Evolutionary conservation across 352 stramenopile genomes (phyloP).

Genomic region (Poterioochromonas sp.): DNA sequence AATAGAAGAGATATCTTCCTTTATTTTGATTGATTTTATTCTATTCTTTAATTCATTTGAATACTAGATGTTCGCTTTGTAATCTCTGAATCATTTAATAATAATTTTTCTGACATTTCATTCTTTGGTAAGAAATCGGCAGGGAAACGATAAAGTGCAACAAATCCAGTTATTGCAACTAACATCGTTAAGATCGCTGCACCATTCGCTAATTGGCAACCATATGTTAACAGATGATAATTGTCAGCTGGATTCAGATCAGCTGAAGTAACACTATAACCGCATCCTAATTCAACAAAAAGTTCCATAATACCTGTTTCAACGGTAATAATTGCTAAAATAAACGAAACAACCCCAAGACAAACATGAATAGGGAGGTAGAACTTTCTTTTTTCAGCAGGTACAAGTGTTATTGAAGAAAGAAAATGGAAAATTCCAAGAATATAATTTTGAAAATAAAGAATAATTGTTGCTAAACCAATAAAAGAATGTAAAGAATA

Average conservation of each 20-base stretch:
- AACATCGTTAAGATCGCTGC: background rate
- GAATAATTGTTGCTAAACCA: background rate
- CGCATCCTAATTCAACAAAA: background rate
- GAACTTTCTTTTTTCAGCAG: background rate
- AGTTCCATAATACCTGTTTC: background rate
- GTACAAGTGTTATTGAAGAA: background rate
- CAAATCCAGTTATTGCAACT: too few relatives aligned
- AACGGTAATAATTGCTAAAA: background rate
- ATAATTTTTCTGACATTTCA: too few relatives aligned
- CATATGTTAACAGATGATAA: background rate
- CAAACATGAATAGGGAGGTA: background rate
- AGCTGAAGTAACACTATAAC: background rate
- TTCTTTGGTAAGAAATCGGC: too few relatives aligned
- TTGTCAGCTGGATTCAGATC: background rate
- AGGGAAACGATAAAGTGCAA: too few relatives aligned
- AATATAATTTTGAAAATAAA: background rate
- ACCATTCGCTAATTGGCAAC: background rate
- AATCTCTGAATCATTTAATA: too few relatives aligned
- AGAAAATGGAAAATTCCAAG: background rate
- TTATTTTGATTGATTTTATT: too few relatives aligned
- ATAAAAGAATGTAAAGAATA: background rate
- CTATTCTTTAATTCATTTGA: too few relatives aligned
- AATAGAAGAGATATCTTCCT: too few relatives aligned
- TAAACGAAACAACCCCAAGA: background rate
- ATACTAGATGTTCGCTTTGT: too few relatives aligned